Base-by-base conservation (phyloP, 139 green algal genomes). In the Choricystis sp. region DNA sequence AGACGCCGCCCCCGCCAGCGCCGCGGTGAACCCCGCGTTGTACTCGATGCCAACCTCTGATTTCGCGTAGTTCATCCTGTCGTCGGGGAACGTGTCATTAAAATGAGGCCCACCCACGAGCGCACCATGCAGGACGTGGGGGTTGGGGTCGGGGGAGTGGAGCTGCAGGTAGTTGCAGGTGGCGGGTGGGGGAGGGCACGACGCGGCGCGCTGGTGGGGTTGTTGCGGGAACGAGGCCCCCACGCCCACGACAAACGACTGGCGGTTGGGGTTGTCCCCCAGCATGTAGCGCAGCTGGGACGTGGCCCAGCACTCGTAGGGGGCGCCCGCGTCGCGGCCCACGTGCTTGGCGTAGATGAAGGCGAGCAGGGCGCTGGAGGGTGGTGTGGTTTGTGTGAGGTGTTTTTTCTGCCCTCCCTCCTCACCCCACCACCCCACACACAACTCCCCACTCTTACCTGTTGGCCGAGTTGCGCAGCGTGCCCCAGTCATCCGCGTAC, bases 1-100 rank as follows among this genome's bases (percentile, higher is more conserved):
- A 21, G 9, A 9, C 9, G 40, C 40, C 40, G 40, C 40, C 2
- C 71, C 71, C 2, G 71, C 71, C 26, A 77, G 59, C 25, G 59
- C 69, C 29, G 68, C 69, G 40, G 69, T 80, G 66, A 77, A 82
- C 30, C 72, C 73, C 29, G 76, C 66, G n/a, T 80, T 80, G 72
- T 77, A 82, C 49, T 81, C 75, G 14, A 79, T 30, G 2, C 72
- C 72, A 21, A 77, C 68, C 62, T 74, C 75, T 26, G 77, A 78
- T 40, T 65, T 31, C 30, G 64, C 29, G 64, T 74, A 82, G 67
- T 82, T 31, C 26, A 26, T 48, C 20, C 76, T 64, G 57, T 75
- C 70, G 26, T 69, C 59, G 49, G 67, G 62, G 27, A 74, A 70
- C 9, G 25, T 26, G 62, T 79, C 72, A 52, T 63, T 29, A 26